A percentile compares a stretch with the other conserved stretches of the same genome.
Evolutionary conservation across 1,139 yeast genomes (phyloP).

Genomic region (Suhomyces ambrosiae): DNA sequence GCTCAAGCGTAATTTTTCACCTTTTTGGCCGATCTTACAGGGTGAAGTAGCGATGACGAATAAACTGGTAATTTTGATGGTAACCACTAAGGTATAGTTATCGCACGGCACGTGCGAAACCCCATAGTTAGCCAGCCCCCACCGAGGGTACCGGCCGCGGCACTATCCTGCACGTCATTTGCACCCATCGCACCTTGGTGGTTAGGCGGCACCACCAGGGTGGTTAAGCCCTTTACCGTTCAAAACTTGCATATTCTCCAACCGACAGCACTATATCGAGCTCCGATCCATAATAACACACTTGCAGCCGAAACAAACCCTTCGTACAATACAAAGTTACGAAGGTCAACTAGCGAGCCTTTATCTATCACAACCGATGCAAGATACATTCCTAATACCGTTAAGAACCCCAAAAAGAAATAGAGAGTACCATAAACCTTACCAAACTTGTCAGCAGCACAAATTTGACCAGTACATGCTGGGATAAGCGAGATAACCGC

Average conservation of each 20-base stretch:
- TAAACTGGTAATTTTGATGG: not conserved
- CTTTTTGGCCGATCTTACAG: not conserved
- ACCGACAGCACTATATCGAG: constrained; percentile 13
- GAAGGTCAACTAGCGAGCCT: constrained; percentile 8
- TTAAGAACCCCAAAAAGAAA: constrained; percentile 29
- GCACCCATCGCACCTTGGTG: constrained; percentile 2
- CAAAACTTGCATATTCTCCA: constrained; percentile 10
- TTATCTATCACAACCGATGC: constrained; percentile 34
- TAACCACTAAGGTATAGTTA: constrained; percentile 1
- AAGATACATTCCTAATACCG: constrained; percentile 37
- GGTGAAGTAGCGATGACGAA: not conserved
- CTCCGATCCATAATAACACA: constrained; percentile 15
- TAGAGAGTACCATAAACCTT: constrained; percentile 33
- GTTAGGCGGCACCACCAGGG: not conserved
- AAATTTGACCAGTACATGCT: constrained; percentile 33
- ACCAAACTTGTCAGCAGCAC: constrained; percentile 34
- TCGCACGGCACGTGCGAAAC: constrained; percentile 1
- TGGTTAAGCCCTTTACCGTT: not conserved
- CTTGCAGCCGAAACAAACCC: constrained; percentile 28
- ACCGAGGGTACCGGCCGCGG: no score
- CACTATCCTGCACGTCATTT: not conserved
- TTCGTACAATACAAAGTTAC: constrained; percentile 23
- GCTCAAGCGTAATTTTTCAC: no score
- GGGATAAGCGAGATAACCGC: constrained; percentile 38
- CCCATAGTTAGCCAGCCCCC: no score